A percentile compares a stretch with the other conserved stretches of the same genome.
Conservation (phyloP, 2,329 filamentous ascomycete species). For the Aspergillus fijiensis region DNA sequence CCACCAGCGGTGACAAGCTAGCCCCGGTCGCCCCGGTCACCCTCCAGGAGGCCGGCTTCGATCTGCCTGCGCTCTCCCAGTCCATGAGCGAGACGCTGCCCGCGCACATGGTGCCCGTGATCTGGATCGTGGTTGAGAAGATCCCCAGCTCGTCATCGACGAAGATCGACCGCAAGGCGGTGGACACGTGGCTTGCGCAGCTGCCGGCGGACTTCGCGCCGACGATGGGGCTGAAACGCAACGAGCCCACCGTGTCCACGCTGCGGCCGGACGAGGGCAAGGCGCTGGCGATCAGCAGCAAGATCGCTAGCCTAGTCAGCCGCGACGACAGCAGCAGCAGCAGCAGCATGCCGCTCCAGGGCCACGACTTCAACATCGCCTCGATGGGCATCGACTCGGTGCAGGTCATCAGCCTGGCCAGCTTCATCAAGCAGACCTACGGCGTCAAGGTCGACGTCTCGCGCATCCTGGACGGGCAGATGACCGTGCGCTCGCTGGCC, state of each 20-base stretch:
- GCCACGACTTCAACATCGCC: constrained; percentile 13
- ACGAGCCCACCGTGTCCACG: constrained; percentile 6
- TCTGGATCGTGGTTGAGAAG: constrained; percentile 39
- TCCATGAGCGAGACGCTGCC: constrained; percentile 34
- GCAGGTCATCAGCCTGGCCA: constrained; percentile 17
- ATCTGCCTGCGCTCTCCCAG: constrained; percentile 4
- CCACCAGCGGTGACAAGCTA: constrained; percentile 5
- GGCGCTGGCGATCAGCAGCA: constrained; percentile 12
- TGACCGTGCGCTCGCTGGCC: constrained; percentile 14
- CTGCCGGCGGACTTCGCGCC: constrained; percentile 16
- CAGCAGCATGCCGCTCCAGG: not conserved
- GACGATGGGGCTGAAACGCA: constrained; percentile 13
- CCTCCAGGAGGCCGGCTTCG: constrained; percentile 8
- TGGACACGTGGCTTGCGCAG: constrained; percentile 12
- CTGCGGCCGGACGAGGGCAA: constrained; percentile 12
- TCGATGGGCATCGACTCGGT: constrained; percentile 16
- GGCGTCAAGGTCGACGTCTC: constrained; percentile 14
- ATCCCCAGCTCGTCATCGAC: constrained; percentile 27
- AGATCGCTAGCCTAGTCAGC: constrained; percentile 9
- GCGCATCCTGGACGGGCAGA: constrained; percentile 15
- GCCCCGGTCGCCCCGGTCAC: not conserved
- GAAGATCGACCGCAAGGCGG: constrained; percentile 27
- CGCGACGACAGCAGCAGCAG: not conserved
- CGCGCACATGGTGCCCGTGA: constrained; percentile 39
- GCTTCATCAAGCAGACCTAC: constrained; percentile 16